Base-by-base conservation (phyloP, 2,329 filamentous ascomycete species). In the Trematosphaeria pertusa region DNA sequence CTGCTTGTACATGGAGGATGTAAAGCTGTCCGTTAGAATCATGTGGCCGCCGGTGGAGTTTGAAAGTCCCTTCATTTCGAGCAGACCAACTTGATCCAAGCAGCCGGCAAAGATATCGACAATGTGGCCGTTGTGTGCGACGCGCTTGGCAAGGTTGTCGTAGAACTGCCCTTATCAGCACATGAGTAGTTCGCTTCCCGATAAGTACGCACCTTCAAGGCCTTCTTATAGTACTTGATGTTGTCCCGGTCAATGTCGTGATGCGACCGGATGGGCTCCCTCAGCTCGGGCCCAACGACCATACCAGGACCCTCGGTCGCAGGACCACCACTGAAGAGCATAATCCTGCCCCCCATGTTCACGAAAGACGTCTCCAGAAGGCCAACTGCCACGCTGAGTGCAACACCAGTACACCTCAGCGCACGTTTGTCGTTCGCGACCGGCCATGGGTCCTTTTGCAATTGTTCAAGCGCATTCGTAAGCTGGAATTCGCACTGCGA, bases 221-320 rank as follows among this genome's bases (percentile, higher is more conserved):
- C 94, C 77, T 99, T 99, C 81, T 99, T 99, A 78, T 96, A 97
- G 76, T 97, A 97, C 75, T 99, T 99, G 77, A 96, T 96, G 71
- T 97, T 97, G 74, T 99, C 94, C 47, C 92, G 86, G 71, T 99
- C 94, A 73, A 99, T 99, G 66, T 99, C 94, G 74, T 99, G 94
- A 75, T 99, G 94, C 32, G 93, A 97, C 67, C 94, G 88, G 58
- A 99, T 97, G 8, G 95, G 91, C 72, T 99, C 94, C 71, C 93
- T 88, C 57, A 99, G 79, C 75, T 99, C 94, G 18, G 94, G 90
- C 2, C 92, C 92, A 69, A 99, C 94, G 22, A 99, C 94, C 83
- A 96, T 91, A 51, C 94, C 94, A 9, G 94, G 94, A 1, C 94
- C 94, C 73, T 99, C 94, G 0, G 94, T 99, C 31, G 92, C 91